Evolutionary conservation across 2,329 filamentous ascomycete genomes (phyloP).

Genomic region (Zymoseptoria crescenta): DNA sequence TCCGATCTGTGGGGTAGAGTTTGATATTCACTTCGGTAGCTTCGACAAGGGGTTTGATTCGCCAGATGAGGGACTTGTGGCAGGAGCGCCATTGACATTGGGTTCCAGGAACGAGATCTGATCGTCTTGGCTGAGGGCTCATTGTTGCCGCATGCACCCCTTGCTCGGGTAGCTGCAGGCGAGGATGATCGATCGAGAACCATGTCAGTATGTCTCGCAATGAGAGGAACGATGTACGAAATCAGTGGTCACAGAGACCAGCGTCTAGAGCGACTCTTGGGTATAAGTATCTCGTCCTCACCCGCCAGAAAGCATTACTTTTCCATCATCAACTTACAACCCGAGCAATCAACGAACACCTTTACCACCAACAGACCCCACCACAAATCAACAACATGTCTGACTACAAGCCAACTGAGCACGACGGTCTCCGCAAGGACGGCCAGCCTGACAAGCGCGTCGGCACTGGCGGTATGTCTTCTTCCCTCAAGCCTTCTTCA

Average conservation of each 20-base stretch:
- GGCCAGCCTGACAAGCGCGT: constrained; percentile 37
- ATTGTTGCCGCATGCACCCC: not conserved
- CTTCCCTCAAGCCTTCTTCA: not conserved
- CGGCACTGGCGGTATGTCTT: constrained; percentile 28
- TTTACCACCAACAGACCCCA: constrained; percentile 5
- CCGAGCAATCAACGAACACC: constrained; percentile 5
- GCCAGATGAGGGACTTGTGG: not conserved
- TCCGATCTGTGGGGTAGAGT: not conserved
- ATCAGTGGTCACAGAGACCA: not conserved
- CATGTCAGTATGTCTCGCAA: not conserved
- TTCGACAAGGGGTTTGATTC: not conserved
- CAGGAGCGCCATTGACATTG: not conserved
- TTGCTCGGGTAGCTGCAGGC: not conserved
- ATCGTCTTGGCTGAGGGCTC: not conserved
- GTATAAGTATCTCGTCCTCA: not conserved
- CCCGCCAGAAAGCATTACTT: constrained; percentile 5
- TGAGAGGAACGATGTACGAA: not conserved
- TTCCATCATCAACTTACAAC: not conserved
- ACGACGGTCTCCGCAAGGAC: constrained; percentile 37
- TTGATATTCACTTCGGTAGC: not conserved
- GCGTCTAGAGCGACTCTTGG: not conserved
- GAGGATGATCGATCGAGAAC: not conserved
- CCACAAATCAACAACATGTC: constrained; percentile 20
- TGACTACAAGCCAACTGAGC: constrained; percentile 34
- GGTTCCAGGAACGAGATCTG: not conserved